Percentiles rank a stretch among this genome's conserved stretches.
Evolutionary conservation across 2,329 filamentous ascomycete genomes (phyloP).

Genomic region (Colletotrichum sp.): DNA sequence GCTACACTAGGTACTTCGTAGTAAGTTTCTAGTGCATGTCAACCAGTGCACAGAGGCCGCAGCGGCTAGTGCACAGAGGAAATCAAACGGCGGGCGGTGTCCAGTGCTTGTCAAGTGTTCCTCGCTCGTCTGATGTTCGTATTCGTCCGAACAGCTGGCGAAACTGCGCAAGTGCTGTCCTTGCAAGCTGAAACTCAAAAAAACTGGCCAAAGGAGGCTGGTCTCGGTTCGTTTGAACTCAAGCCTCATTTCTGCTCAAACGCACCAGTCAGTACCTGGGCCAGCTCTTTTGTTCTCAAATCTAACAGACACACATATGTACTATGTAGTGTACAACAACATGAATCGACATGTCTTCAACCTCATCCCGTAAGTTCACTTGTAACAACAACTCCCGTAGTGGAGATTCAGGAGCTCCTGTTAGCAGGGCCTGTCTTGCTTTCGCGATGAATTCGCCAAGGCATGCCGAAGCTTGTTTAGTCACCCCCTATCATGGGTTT

Average conservation of each 20-base stretch:
- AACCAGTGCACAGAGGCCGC: background rate
- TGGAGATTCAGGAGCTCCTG: background rate
- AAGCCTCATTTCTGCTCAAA: background rate
- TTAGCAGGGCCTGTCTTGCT: background rate
- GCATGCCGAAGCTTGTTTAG: constrained; percentile 8
- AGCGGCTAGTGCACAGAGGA: background rate
- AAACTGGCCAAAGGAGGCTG: background rate
- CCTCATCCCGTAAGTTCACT: background rate
- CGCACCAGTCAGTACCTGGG: background rate
- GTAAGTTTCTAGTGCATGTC: background rate
- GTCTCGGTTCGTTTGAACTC: background rate
- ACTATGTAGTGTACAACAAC: background rate
- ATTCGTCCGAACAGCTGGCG: constrained; percentile 14
- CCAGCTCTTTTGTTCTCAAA: background rate
- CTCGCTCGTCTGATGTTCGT: constrained; percentile 16
- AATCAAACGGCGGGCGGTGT: background rate
- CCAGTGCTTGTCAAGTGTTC: background rate
- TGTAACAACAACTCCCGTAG: background rate
- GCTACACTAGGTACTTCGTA: background rate
- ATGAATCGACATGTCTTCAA: background rate
- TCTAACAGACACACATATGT: background rate
- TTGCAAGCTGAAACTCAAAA: constrained; percentile 17
- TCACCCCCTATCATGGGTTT: constrained; percentile 5
- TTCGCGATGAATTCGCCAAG: background rate
- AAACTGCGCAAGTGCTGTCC: background rate